Evolutionary conservation across 2,329 filamentous ascomycete genomes (phyloP).

Genomic region (Moelleriella libera): DNA sequence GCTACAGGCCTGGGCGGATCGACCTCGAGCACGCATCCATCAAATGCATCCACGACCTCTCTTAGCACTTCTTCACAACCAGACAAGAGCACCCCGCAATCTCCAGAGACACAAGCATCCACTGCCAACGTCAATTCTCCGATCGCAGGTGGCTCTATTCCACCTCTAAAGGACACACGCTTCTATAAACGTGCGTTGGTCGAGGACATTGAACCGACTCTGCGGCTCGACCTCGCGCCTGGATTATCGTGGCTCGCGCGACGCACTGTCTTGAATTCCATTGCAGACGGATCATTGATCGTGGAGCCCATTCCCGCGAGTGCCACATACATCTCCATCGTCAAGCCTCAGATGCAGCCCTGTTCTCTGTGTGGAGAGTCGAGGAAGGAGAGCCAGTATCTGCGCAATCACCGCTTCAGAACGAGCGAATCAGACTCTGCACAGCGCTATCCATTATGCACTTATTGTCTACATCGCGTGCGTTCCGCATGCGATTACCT

Average conservation of each 20-base stretch:
- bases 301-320: conserved; percentile 72
- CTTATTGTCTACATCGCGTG: conserved; percentile 71
- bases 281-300: conserved; percentile 73
- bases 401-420: conserved; percentile 76
- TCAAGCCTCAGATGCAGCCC: conserved; percentile 43
- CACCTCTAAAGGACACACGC: conserved; percentile 71
- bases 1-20: conserved; percentile 31
- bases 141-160: conserved; percentile 20
- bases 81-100: conserved; percentile 39
- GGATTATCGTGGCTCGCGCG: conserved; percentile 89
- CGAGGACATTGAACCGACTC: conserved; percentile 89
- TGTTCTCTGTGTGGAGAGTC: conserved; percentile 85
- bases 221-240: conserved; percentile 78
- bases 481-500: conserved; percentile 86
- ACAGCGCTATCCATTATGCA: conserved; percentile 79
- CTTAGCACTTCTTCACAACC: conserved; percentile 34
- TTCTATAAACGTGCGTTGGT: conserved; percentile 84
- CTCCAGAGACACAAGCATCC: conserved; percentile 43
- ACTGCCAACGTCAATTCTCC: conserved; percentile 30
- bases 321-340: conserved; percentile 31
- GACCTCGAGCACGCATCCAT: conserved; percentile 31
- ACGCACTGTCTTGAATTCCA: conserved; percentile 66
- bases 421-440: conserved; percentile 77
- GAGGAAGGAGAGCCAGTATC: conserved; percentile 54
- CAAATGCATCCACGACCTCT: conserved; percentile 48